A percentile compares a stretch with the other conserved stretches of the same genome.
Evolutionary conservation across 371 early-diverging fungal species (phyloP).

Genomic region (Mortierella sp.): DNA sequence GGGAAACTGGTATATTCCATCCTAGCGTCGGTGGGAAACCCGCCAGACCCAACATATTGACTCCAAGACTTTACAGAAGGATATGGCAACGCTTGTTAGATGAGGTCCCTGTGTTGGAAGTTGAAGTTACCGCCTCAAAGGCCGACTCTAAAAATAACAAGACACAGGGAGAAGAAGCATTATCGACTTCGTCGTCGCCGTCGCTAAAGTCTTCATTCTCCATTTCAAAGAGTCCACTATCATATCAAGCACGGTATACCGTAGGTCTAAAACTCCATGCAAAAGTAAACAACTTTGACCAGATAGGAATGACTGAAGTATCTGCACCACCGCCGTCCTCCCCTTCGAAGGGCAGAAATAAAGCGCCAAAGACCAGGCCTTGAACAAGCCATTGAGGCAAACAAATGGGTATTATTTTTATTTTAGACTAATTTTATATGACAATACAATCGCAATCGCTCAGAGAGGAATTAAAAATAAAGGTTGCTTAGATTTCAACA

Average conservation of each 20-base stretch:
- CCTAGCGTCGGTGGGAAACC: constrained; percentile 52
- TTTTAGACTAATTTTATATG: background rate
- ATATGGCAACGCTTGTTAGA: constrained; percentile 45
- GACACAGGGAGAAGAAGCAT: background rate
- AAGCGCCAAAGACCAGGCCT: background rate
- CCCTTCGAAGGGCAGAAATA: constrained; percentile 4
- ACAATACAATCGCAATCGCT: background rate
- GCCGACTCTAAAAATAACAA: background rate
- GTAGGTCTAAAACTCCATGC: constrained; percentile 21
- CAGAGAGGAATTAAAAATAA: background rate
- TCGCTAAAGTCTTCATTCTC: background rate
- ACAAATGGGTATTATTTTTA: constrained; percentile 1
- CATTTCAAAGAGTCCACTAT: constrained; percentile 24
- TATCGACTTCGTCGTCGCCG: background rate
- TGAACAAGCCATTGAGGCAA: background rate
- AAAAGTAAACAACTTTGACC: constrained; percentile 35
- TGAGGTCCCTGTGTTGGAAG: constrained; percentile 32
- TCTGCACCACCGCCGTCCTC: background rate
- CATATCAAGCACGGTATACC: constrained; percentile 11
- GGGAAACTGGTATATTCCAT: constrained; percentile 21
- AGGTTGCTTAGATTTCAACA: constrained; percentile 27
- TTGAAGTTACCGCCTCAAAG: background rate
- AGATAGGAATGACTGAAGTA: constrained; percentile 17
- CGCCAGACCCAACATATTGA: constrained; percentile 26
- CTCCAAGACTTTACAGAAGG: constrained; percentile 37